Base-by-base conservation (phyloP, 257 asterid species). In the Vinca minor region DNA sequence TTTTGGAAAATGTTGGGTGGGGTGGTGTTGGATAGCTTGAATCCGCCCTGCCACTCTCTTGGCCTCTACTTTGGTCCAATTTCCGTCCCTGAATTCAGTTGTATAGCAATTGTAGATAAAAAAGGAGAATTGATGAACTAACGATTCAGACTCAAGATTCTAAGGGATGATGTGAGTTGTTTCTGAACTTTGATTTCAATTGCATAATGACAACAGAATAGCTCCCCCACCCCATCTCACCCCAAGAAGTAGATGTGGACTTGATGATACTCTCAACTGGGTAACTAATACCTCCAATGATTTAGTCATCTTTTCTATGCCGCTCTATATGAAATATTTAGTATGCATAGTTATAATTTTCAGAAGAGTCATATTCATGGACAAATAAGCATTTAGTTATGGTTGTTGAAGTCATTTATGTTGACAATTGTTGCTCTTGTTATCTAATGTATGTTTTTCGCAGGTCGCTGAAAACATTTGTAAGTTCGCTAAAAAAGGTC, bases 401-500 rank as follows among this genome's bases (percentile, higher is more conserved):
- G 21, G 18, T 36, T 59, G 32, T 11, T 2, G 17, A 6, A 7
- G 32, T 38, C 42, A 20, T 1, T n/a, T n/a, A 26, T n/a, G 31
- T 14, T 21, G 25, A 15, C 28, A 5, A 0, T 12, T 4, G 2
- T 20, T 59, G 35, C 41, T 50, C 23, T 32, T 50, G 9, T 67
- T 17, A 0, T 8, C 3, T 13, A 15, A 36, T 23, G 13, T 44
- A 12, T 5, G 8, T 13, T 20, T 47, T 18, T 41, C 48, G 53
- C 63, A 77, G 82, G 82, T 77, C 67, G 78, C 57, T 15, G 82
- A 77, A 0, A 69, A 62, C 78, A 77, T 77, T 38, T 77, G 82
- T 34, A 77, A 77, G 76, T 77, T 77, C 8, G 82, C 82, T 10
- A 77, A 73, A 71, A 73, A 71, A 41, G 82, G 82, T 57, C 11